Base-by-base conservation (phyloP, 192 early-diverging fungal genomes). In the Backusella psychrophila region DNA sequence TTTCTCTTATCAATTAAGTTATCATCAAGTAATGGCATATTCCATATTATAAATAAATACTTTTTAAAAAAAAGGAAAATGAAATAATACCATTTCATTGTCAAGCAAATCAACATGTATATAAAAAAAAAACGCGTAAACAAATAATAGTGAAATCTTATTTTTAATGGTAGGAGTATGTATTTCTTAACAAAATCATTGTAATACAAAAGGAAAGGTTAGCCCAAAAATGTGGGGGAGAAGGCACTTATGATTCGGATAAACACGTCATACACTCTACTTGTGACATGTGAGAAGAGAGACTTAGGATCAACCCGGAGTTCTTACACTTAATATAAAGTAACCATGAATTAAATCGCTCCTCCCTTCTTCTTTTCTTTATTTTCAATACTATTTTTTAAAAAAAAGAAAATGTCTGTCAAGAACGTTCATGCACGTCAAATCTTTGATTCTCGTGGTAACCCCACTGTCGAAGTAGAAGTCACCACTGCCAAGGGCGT, bases 361-460 rank as follows among this genome's bases (percentile, higher is more conserved):
- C 69, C 12, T 59, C 56, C 69, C 31, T 71, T 71, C 21, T 77
- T 72, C 23, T 70, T 4, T n/a, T 71, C 69, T 7, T 72, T 71
- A 42, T 35, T 72, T 23, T 52, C 19, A 74, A 35, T 79, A 75
- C 23, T 17, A 29, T 35, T 23, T 70, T 39, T 49, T 23, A n/a
- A n/a, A n/a, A n/a, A 53, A 53, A 63, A 56, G 19, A 56, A 63
- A 11, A 63, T 63, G 56, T 63, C 70, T 71, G 70, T 71, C 42
- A 49, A 39, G 15, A 46, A 14, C 11, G 70, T 71, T 31, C 44
- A 71, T 17, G 70, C 70, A 70, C 93, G 97, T 86, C 97, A 98
- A 87, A 99, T 99, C 88, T 98, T 96, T 81, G 97, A 99, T 90
- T 99, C 97, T 63, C 93, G 97, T 77, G 97, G 97, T 79, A 98